Base-by-base conservation (phyloP, 192 early-diverging fungal genomes). In the Lobosporangium transversale region DNA sequence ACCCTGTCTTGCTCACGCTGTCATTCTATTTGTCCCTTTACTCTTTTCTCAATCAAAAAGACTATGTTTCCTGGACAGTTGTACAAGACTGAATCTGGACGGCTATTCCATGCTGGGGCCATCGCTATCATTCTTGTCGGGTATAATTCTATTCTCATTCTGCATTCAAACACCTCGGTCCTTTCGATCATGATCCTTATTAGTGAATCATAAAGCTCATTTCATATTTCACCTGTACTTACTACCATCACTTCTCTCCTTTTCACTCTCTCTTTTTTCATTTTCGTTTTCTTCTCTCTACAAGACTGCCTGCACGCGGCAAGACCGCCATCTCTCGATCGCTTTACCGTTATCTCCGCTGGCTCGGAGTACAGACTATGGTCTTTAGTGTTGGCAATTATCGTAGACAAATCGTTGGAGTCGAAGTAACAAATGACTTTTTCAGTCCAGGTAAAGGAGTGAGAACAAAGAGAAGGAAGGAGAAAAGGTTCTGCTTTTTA, bases 381-480 rank as follows among this genome's bases (percentile, higher is more conserved):
- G 94, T 96, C 29, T 99, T 96, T 79, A 97, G 97, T 70, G 95
- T 99, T 40, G 97, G 96, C 55, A 94, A 97, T 71, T 98, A 98
- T 83, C 90, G 98, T 20, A 88, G 97, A 44, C 85, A 95, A 44
- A 83, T 90, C 45, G 84, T 92, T 49, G 95, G 70, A 18, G 44
- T 56, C 27, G 45, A 79, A 26, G 53, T 79, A 56, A 65, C 81
- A 80, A 88, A 92, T 66, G 86, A 89, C 66, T 95, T 94, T 84
- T 97, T 97, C 70, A 88, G 91, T 71, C 91, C 93, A 21, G 76
- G 88, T 89, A 80, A 7, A 14, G 12, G 7, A 21, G 21, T 20
- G 18, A 10, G 30, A 29, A 10, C 24, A 52, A 52, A 14, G 50
- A 2, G 7, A 33, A 12, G 2, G 42, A 10, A 42, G 23, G 40